Percentiles rank a stretch among this genome's conserved stretches.
phyloP scores from a whole-genome alignment of 176 grass and related monocot genomes.

The Oryza punctata region DNA sequence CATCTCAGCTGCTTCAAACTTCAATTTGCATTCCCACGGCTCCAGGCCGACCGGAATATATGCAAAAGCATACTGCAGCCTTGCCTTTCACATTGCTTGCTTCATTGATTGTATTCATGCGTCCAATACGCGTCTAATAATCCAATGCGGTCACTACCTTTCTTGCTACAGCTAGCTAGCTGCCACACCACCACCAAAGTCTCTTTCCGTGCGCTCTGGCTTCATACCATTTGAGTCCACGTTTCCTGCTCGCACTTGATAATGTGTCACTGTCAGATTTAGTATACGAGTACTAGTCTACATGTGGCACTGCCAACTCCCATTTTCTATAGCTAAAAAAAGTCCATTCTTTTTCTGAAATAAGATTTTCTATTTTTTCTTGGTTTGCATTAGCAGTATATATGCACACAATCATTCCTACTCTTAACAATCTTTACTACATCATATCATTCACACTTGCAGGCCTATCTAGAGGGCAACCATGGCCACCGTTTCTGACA shows the following conservation, averaged over 20 bases:
- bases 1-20: neutral
- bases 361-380: neutral
- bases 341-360: neutral
- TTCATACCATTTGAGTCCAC: neutral
- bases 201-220: neutral
- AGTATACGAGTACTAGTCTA: neutral
- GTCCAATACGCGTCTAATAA: neutral
- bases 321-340: neutral
- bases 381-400: neutral
- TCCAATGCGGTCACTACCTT: neutral
- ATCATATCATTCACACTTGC: neutral
- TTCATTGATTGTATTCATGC: neutral
- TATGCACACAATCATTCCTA: neutral
- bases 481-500: constrained; percentile 66
- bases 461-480: constrained; percentile 25
- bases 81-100: neutral
- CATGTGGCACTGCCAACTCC: neutral
- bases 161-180: neutral
- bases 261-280: neutral
- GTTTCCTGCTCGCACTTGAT: neutral
- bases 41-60: neutral
- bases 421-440: neutral
- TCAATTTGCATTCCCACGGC: neutral
- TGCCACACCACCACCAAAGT: neutral
- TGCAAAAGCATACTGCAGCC: neutral